Evolutionary conservation across 2,329 filamentous ascomycete genomes (phyloP), one percentile per base, ranked within the genome.

Genomic region (Pseudogymnoascus sp.): DNA sequence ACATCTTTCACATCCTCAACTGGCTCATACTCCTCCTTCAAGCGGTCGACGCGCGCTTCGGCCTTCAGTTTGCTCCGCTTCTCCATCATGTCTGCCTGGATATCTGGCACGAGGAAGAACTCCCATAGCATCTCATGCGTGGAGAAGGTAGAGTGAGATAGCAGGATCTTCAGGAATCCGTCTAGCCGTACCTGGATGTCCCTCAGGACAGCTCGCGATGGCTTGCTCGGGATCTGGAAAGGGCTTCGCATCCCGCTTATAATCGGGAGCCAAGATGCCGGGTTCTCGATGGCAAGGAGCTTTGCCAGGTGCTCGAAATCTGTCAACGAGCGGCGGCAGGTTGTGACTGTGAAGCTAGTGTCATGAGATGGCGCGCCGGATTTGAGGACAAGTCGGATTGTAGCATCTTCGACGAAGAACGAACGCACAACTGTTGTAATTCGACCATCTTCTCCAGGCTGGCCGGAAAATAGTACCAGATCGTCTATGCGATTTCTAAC

Each of bases 121-220:
- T 99, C 94, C 95, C 94, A 99, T 2, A 99, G 81, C 82, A 97
- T 91, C 76, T 99, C 94, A 70, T 99, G 95, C 0, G 90, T 96
- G 0, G 91, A 84, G 71, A 99, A 97, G 0, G 94, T 97, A 3
- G 93, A 89, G 70, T 99, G 94, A 7, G 84, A 81, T 25, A 99
- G 80, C 65, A 99, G 81, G 16, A 91, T 90, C 66, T 90, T 90
- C 67, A 99, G 77, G 68, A 97, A 97, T 67, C 85, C 88, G 73
- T 99, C 91, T 18, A 96, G 84, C 14, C 88, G 85, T 47, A 91
- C 77, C 71, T 99, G 95, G 59, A 92, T 88, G 68, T 97, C 91
- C 65, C 91, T 88, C 38, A 99, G 77, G 4, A 96, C 83, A 0
- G 92, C 86, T 54, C 93, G 82, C 4, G 93, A 96, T 6, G 94